Evolutionary conservation across 768 basidiomycete species (phyloP).

Genomic region (Tylopilus rubrobrunneus): DNA sequence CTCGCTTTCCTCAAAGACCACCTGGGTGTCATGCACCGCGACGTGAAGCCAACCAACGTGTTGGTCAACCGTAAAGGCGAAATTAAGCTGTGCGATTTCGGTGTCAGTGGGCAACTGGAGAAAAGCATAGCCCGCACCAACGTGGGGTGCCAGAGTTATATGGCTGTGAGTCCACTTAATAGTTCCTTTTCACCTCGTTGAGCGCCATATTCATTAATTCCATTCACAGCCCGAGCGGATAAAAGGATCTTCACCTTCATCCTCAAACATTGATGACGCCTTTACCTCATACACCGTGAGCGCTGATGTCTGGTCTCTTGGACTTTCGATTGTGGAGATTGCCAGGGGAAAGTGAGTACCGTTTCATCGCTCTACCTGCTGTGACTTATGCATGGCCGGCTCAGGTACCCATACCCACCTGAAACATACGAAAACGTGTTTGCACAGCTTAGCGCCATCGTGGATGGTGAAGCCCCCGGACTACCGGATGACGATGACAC

Average conservation of each 20-base stretch:
- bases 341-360: slow-evolving; percentile 57
- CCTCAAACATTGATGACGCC: slow-evolving; percentile 28
- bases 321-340: slow-evolving; percentile 90
- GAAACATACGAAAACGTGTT: slow-evolving; percentile 98
- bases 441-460: slow-evolving; percentile 94
- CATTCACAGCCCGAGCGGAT: slow-evolving; percentile 83
- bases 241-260: slow-evolving; percentile 71
- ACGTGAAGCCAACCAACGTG: slow-evolving; percentile 94
- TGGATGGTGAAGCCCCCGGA: slow-evolving; percentile 88
- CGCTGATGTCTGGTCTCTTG: slow-evolving; percentile 97
- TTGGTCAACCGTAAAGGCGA: slow-evolving; percentile 85
- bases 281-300: slow-evolving; percentile 81
- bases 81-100: slow-evolving; percentile 96
- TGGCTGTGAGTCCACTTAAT: slow-evolving; percentile 72
- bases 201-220: neutral
- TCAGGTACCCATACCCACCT: slow-evolving; percentile 88
- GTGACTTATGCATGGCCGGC: slow-evolving; percentile 2
- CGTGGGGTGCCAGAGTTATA: slow-evolving; percentile 97
- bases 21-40: slow-evolving; percentile 80
- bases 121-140: slow-evolving; percentile 96
- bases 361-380: neutral
- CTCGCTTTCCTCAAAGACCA: too few species aligned
- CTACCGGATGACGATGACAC: slow-evolving; percentile 57
- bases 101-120: slow-evolving; percentile 97
- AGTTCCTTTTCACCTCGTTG: slow-evolving; percentile 2